Evolutionary conservation across 768 basidiomycete genomes (phyloP).

Genomic region (Auricularia auricula-judae): DNA sequence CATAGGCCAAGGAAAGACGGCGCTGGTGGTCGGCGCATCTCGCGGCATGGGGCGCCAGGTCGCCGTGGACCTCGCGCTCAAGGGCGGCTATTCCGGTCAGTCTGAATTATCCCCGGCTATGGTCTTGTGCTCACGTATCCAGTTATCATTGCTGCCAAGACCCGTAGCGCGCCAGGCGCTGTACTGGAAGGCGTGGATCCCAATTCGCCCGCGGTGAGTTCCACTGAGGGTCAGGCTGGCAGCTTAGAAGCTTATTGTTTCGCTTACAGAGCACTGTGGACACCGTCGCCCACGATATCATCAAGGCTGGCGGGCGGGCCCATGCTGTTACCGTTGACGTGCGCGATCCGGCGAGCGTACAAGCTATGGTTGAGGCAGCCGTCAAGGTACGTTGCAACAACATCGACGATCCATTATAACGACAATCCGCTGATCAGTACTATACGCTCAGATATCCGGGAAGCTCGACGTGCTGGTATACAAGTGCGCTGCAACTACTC

Average conservation of each 20-base stretch:
- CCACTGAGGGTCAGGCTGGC: too few species aligned
- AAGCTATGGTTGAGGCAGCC: neutral
- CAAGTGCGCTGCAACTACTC: neutral
- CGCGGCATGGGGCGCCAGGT: neutral
- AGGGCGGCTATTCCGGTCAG: neutral
- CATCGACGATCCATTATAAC: too few species aligned
- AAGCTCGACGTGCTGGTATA: neutral
- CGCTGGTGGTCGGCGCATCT: neutral
- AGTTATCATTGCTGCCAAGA: neutral
- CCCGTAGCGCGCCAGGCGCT: neutral
- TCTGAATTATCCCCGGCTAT: neutral
- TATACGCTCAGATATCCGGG: neutral
- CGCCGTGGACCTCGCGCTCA: neutral
- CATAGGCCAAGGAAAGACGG: neutral
- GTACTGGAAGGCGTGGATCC: neutral
- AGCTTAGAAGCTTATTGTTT: too few species aligned
- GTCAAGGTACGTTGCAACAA: neutral
- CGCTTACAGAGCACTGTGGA: neutral
- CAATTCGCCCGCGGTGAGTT: neutral
- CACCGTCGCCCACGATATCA: neutral
- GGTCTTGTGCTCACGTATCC: too few species aligned
- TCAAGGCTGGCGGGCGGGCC: neutral
- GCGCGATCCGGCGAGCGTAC: neutral
- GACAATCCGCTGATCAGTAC: neutral
- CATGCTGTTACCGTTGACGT: neutral